phyloP scores from a whole-genome alignment of 108 stramenopile genomes.

The Cyclotella baltica region DNA sequence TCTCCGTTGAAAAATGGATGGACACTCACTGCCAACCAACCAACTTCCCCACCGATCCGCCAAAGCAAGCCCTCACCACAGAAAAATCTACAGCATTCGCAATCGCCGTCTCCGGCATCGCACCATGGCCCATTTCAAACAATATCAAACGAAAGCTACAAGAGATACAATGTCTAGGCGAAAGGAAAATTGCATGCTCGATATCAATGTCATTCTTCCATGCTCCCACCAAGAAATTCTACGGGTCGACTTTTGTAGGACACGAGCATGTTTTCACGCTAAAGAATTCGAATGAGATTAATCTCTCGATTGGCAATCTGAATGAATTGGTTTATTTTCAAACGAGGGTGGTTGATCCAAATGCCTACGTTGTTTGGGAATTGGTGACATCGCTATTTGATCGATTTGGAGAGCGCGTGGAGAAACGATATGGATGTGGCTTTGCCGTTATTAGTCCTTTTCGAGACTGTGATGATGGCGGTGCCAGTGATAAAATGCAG shows the following conservation, averaged over 20 bases:
- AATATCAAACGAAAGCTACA: constrained; percentile 23
- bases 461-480: not conserved
- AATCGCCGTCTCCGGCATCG: constrained; percentile 7
- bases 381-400: constrained; percentile 11
- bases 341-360: constrained; percentile 22
- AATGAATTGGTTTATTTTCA: constrained; percentile 36
- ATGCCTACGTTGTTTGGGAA: constrained; percentile 26
- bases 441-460: constrained; percentile 35
- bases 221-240: constrained; percentile 16
- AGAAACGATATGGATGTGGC: constrained; percentile 29
- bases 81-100: constrained; percentile 20
- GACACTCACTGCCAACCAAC: not conserved
- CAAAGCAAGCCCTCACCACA: not conserved
- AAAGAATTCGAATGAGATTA: not conserved
- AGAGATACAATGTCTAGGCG: not conserved
- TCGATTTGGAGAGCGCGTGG: not conserved
- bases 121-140: constrained; percentile 25
- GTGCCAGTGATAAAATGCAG: not conserved
- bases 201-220: constrained; percentile 37
- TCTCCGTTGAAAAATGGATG: constrained; percentile 2
- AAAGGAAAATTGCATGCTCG: constrained; percentile 24
- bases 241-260: constrained; percentile 35
- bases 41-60: not conserved
- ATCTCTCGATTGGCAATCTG: constrained; percentile 3
- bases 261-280: constrained; percentile 15